Base-by-base conservation (phyloP, 352 stramenopile genomes). In the Vaucheria bursata region DNA sequence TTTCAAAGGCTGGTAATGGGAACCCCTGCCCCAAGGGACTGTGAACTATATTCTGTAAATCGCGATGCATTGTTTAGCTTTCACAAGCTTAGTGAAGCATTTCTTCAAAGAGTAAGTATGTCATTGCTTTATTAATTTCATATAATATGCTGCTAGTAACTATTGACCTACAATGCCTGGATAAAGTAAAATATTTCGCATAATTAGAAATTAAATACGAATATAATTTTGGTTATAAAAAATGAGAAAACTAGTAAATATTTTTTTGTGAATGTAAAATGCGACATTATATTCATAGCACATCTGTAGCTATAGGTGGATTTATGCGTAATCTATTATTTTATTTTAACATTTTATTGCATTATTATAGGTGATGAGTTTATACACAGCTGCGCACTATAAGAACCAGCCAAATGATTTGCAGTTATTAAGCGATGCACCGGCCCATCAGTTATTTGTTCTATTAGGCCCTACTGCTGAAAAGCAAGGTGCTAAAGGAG, bases 341-440 rank as follows among this genome's bases (percentile, higher is more conserved):
- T n/a, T n/a, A n/a, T n/a, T n/a, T n/a, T n/a, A n/a, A n/a, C n/a
- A n/a, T n/a, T n/a, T n/a, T n/a, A 50, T 50, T 12, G 5, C 5
- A 50, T 12, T 12, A 50, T 8, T 18, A 38, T 29, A 69, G 36
- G 89, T 97, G 71, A 95, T 96, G 92, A 86, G 90, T 36, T 88
- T 99, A 3, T 99, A 98, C 83, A 97, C 97, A 53, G 93, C 93
- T 53, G 97, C 95, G 34, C 96, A 99, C 87, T 99, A 99, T 91
- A 72, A 38, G 85, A 99, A 99, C 87, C 92, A 95, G 80, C 96
- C 96, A 7, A 99, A 99, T 85, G 96, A 99, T 87, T 86, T 99
- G 53, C 95, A 99, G 88, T 88, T 99, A 83, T 88, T 99, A 1
- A 97, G 91, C 34, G 96, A 99, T 85, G 95, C 96, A 8, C 96